Conservation (phyloP, 2,329 filamentous ascomycete species). For the Venturia nashicola region DNA sequence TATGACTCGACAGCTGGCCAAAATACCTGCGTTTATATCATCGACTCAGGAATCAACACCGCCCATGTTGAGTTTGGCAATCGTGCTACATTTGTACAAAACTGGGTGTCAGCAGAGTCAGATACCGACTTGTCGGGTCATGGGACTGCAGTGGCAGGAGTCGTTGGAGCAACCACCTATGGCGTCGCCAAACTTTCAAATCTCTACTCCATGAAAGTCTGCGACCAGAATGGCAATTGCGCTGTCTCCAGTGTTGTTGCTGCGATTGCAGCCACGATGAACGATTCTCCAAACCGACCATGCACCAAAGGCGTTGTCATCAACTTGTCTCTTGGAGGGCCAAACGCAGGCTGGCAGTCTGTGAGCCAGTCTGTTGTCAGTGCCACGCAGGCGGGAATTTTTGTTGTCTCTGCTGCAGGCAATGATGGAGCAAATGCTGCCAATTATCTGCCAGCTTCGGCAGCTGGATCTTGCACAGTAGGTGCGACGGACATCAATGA, state of each 20-base stretch:
- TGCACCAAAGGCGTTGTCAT: slow-evolving; percentile 20
- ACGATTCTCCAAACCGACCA: slow-evolving; percentile 10
- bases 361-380: slow-evolving; percentile 2
- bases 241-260: slow-evolving; percentile 24
- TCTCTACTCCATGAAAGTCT: slow-evolving; percentile 24
- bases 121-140: slow-evolving; percentile 26
- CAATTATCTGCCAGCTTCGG: slow-evolving; percentile 8
- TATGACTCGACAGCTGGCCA: slow-evolving; percentile 27
- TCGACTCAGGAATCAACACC: slow-evolving; percentile 51
- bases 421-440: slow-evolving; percentile 4
- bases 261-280: slow-evolving; percentile 19
- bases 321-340: slow-evolving; percentile 27
- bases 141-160: slow-evolving; percentile 22
- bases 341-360: background rate
- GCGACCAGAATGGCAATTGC: slow-evolving; percentile 23
- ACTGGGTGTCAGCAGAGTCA: slow-evolving; percentile 5
- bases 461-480: slow-evolving; percentile 8
- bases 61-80: slow-evolving; percentile 36
- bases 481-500: slow-evolving; percentile 9
- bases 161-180: slow-evolving; percentile 11
- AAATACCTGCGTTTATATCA: slow-evolving; percentile 43
- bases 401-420: slow-evolving; percentile 9
- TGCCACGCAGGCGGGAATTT: background rate
- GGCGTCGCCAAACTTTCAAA: slow-evolving; percentile 15
- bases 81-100: slow-evolving; percentile 26